These are phyloP conservation scores for Penicillium macrosclerotiorum DNA, from an alignment of 495 filamentous ascomycete genomes.

Conservation along the genomic window DNA sequence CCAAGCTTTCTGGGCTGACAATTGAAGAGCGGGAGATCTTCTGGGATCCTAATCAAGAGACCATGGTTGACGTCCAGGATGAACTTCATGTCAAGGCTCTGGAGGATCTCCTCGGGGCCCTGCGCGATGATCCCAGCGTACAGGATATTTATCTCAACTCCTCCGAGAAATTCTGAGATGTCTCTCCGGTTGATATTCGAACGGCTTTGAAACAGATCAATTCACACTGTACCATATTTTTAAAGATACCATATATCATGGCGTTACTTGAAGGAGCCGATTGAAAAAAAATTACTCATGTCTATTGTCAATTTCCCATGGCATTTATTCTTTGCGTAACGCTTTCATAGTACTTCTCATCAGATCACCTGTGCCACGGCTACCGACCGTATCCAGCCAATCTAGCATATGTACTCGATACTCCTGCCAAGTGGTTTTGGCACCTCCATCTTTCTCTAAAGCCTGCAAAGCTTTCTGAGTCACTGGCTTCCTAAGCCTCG, in stretches of 20 bases:
- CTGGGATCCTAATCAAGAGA: slow-evolving; percentile 82
- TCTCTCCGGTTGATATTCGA: neutral
- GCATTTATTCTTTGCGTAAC: slow-evolving; percentile 41
- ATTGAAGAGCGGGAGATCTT: slow-evolving; percentile 74
- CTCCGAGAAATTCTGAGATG: slow-evolving; percentile 24
- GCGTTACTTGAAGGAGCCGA: slow-evolving; percentile 7
- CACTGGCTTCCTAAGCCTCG: slow-evolving; percentile 71
- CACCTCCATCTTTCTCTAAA: slow-evolving; percentile 66
- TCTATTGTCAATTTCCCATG: neutral
- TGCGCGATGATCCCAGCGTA: slow-evolving; percentile 62
- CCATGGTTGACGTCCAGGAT: slow-evolving; percentile 55
- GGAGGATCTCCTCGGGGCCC: slow-evolving; percentile 33
- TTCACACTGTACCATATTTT: slow-evolving; percentile 20
- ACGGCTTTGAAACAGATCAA: neutral
- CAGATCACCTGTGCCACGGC: slow-evolving; percentile 64
- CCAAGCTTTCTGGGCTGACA: slow-evolving; percentile 56
- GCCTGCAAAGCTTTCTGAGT: slow-evolving; percentile 62
- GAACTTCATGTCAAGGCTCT: slow-evolving; percentile 53
- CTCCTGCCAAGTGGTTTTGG: slow-evolving; percentile 67
- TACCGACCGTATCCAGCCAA: slow-evolving; percentile 64
- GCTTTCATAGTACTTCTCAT: slow-evolving; percentile 86
- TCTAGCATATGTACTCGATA: slow-evolving; percentile 73
- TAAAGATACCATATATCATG: slow-evolving; percentile 13
- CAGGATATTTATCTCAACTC: slow-evolving; percentile 69
- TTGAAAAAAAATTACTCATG: neutral